These are phyloP conservation scores for Sordaria brevicollis DNA, from an alignment of 495 filamentous ascomycete species.

Conservation along the genomic window DNA sequence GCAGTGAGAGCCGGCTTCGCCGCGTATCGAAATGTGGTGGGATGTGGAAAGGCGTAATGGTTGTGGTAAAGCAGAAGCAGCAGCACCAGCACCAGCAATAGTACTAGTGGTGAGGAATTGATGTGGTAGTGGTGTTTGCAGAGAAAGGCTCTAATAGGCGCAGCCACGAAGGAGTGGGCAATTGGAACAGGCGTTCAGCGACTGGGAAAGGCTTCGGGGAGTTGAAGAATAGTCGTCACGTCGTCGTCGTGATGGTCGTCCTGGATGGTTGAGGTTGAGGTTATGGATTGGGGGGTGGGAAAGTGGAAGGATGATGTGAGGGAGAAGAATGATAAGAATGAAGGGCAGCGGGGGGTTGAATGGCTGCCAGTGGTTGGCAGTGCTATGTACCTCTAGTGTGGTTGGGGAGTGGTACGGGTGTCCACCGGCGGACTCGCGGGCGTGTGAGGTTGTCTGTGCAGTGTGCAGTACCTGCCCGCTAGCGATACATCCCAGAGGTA, in stretches of 20 bases:
- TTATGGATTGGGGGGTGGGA: neutral
- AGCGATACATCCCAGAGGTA: neutral
- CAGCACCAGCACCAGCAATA: no score
- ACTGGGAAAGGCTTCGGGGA: neutral
- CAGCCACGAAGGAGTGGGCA: neutral
- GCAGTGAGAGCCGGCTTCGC: neutral
- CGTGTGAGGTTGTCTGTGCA: neutral
- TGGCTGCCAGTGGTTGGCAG: neutral
- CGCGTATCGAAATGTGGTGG: neutral
- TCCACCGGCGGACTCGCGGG: neutral
- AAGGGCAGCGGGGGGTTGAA: neutral
- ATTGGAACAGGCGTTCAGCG: neutral
- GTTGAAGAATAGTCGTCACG: neutral
- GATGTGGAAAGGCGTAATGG: neutral
- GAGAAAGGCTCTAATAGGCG: neutral
- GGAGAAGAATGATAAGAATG: neutral
- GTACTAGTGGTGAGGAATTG: neutral
- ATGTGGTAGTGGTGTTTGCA: neutral
- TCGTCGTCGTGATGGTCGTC: neutral
- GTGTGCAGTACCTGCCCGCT: neutral
- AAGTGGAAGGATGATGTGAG: neutral
- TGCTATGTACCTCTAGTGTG: neutral
- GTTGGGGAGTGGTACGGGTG: neutral
- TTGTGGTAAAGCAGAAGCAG: no score
- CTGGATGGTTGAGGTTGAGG: neutral